Conservation (phyloP, 257 asterid species). For the Scutellaria barbata region DNA sequence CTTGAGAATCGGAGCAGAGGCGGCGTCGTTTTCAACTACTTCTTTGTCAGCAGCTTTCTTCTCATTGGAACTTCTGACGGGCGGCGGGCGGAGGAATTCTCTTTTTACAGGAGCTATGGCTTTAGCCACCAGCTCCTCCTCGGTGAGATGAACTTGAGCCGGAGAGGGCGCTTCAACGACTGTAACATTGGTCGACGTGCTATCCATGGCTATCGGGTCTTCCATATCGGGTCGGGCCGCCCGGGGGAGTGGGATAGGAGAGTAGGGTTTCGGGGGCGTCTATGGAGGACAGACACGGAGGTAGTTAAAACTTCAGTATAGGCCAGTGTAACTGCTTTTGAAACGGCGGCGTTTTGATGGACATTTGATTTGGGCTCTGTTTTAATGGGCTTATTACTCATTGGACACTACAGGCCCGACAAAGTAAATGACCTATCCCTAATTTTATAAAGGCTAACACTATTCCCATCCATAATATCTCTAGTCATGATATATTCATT, state of each 20-base stretch:
- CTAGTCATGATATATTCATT: too few species aligned
- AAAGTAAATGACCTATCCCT: background rate
- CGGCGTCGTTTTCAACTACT: slow-evolving; percentile 34
- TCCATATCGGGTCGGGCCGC: slow-evolving; percentile 53
- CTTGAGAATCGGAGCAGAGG: slow-evolving; percentile 51
- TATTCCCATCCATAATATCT: too few species aligned
- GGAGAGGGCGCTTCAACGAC: slow-evolving; percentile 8
- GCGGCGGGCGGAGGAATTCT: slow-evolving; percentile 74
- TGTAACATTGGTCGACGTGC: slow-evolving; percentile 22
- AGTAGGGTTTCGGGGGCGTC: slow-evolving; percentile 43
- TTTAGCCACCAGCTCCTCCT: slow-evolving; percentile 85
- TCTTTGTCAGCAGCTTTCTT: slow-evolving; percentile 31
- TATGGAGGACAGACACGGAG: slow-evolving; percentile 25
- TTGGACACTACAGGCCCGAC: background rate
- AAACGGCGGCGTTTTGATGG: slow-evolving; percentile 22
- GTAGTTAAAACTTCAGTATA: slow-evolving; percentile 31
- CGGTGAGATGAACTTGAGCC: slow-evolving; percentile 22
- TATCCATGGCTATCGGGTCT: slow-evolving; percentile 29
- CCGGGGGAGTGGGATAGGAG: background rate
- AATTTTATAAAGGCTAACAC: too few species aligned
- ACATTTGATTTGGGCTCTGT: background rate
- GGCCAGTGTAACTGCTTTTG: slow-evolving; percentile 27
- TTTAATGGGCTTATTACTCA: background rate
- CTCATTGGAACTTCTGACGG: slow-evolving; percentile 44
- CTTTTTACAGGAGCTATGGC: slow-evolving; percentile 82